These are phyloP conservation scores for Fusarium proliferatum DNA, from an alignment of 2,329 filamentous ascomycete species.

Conservation along the genomic window DNA sequence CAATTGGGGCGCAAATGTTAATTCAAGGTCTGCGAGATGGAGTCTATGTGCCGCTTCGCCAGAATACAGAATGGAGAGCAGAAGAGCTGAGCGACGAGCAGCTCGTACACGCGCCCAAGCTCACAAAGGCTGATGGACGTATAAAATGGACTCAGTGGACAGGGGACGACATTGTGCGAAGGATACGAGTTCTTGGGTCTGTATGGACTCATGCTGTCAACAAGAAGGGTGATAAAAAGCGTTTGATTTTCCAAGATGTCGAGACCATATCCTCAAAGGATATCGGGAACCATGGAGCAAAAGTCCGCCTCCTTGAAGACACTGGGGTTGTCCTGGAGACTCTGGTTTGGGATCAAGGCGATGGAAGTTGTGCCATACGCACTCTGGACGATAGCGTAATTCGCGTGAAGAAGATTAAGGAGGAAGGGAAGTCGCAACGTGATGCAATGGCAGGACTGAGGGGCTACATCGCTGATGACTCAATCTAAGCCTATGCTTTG, in stretches of 20 bases:
- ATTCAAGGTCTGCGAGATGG: slow-evolving; percentile 70
- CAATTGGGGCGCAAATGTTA: slow-evolving; percentile 77
- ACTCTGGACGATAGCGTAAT: slow-evolving; percentile 38
- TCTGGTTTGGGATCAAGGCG: slow-evolving; percentile 14
- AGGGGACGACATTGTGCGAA: slow-evolving; percentile 64
- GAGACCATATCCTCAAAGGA: slow-evolving; percentile 35
- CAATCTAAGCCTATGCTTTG: neutral
- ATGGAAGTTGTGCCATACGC: slow-evolving; percentile 41
- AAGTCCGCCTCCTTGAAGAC: slow-evolving; percentile 34
- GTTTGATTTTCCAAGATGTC: slow-evolving; percentile 55
- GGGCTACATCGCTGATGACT: neutral
- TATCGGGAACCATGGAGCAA: neutral
- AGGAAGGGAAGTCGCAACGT: slow-evolving; percentile 49
- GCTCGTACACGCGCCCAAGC: slow-evolving; percentile 74
- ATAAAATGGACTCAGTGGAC: slow-evolving; percentile 69
- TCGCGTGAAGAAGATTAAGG: slow-evolving; percentile 47
- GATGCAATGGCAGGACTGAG: slow-evolving; percentile 42
- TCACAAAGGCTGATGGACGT: slow-evolving; percentile 71
- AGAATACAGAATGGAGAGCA: slow-evolving; percentile 48
- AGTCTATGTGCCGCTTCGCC: slow-evolving; percentile 73
- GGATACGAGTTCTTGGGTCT: slow-evolving; percentile 70
- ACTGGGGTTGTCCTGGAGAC: slow-evolving; percentile 12
- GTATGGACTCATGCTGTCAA: slow-evolving; percentile 68
- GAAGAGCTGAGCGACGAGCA: slow-evolving; percentile 26
- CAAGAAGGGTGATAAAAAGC: slow-evolving; percentile 42